A percentile compares a stretch with the other conserved stretches of the same genome.
Evolutionary conservation across 179 eudicot species (phyloP).

Genomic region (Carnegiea gigantea): DNA sequence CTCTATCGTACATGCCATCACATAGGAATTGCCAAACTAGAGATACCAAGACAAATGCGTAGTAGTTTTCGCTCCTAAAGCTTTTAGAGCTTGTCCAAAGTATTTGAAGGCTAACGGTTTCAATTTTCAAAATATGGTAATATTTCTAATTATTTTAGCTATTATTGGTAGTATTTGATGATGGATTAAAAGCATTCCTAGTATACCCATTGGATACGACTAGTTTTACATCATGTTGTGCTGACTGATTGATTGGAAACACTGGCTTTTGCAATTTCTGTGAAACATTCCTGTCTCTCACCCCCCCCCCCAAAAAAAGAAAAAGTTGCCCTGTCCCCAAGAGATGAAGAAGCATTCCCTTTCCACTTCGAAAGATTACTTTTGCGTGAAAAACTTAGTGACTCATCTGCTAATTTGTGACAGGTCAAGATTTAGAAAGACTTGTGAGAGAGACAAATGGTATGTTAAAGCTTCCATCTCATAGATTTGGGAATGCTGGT

Average conservation of each 20-base stretch:
- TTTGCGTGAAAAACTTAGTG: background rate
- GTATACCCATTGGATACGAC: too few relatives aligned
- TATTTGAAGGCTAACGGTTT: too few relatives aligned
- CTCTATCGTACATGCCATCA: too few relatives aligned
- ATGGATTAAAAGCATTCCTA: background rate
- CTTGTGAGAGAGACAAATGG: constrained; percentile 85
- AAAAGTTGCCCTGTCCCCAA: background rate
- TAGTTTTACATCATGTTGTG: background rate
- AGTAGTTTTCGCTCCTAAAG: background rate
- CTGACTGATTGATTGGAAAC: background rate
- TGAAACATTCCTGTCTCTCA: background rate
- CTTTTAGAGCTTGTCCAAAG: background rate
- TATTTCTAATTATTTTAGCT: background rate
- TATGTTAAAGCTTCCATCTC: constrained; percentile 28
- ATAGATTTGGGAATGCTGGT: constrained; percentile 4
- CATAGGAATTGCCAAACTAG: background rate
- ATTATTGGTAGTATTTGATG: background rate
- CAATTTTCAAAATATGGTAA: too few relatives aligned
- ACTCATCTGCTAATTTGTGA: constrained; percentile 24
- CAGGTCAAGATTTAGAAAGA: constrained; percentile 84
- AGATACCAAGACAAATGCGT: background rate
- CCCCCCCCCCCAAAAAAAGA: background rate
- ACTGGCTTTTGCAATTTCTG: background rate
- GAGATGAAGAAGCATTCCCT: background rate
- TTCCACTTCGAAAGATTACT: background rate